Evolutionary conservation across 257 asterid genomes (phyloP), one percentile per base, ranked within the genome.

Genomic region (Ballota nigra): DNA sequence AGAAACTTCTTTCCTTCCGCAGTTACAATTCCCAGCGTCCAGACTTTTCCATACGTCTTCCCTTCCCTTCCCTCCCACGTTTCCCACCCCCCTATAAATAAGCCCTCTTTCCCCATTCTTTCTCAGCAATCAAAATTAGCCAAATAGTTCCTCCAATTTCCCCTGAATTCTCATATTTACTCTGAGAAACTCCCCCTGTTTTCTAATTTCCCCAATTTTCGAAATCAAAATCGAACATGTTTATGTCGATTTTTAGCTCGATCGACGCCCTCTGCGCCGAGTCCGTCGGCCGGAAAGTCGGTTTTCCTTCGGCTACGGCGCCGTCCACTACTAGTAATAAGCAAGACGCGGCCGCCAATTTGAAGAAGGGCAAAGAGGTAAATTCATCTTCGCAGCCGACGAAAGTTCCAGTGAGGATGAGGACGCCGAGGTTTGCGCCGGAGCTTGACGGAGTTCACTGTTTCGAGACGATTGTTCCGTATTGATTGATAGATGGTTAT

Each of bases 191-290:
- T 15, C 6, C 18, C n/a, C 20, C 6, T 45, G 20, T 16, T 47
- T 47, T n/a, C 20, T 47, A 7, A n/a, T n/a, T 3, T 16, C 56
- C 22, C 2, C 22, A 47, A 47, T n/a, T 47, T 15, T 6, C 55
- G 56, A 49, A 49, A 49, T 49, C 43, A n/a, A n/a, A 16, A 45
- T 19, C 38, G 51, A 13, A 18, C 24, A 73, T 77, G 81, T 66
- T 68, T 63, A 80, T 78, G 88, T 81, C 85, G 34, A 40, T 86
- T 22, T 86, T 89, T 77, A 83, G 83, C 73, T 64, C 91, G 5
- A 84, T 85, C 77, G 91, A 88, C 38, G 86, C 83, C 18, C 56
- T 83, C 28, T 49, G 56, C 56, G 87, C 89, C 57, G 89, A 86
- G 58, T 57, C 33, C 6, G 62, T 79, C 18, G 84, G 89, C 23